Percentiles rank a stretch among this genome's conserved stretches.
Evolutionary conservation across 2,329 filamentous ascomycete species (phyloP).

Genomic region (Colletotrichum endophyticum): DNA sequence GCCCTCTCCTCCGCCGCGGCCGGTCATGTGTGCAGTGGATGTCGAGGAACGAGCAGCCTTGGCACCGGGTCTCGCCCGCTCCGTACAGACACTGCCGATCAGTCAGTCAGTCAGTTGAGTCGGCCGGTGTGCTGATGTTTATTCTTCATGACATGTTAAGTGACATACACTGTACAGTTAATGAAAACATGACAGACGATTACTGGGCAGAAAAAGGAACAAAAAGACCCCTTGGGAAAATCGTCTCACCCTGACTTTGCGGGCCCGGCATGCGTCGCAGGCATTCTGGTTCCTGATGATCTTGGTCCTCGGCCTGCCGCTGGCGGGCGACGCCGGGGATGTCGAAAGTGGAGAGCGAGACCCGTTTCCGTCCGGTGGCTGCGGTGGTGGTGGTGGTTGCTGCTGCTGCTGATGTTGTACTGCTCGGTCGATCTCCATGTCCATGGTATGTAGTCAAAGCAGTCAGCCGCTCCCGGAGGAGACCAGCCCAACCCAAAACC

Average conservation of each 20-base stretch:
- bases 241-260: slow-evolving; percentile 30
- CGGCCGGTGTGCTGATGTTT: background rate
- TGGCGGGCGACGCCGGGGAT: background rate
- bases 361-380: background rate
- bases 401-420: background rate
- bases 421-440: slow-evolving; percentile 11
- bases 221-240: background rate
- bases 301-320: background rate
- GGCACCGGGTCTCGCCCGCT: slow-evolving; percentile 16
- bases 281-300: slow-evolving; percentile 28
- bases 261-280: slow-evolving; percentile 31
- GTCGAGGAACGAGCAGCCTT: slow-evolving; percentile 27
- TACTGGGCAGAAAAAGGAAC: background rate
- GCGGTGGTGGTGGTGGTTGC: background rate
- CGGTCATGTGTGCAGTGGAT: slow-evolving; percentile 30
- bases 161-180: background rate
- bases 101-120: background rate
- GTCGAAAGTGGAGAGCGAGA: background rate
- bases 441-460: background rate
- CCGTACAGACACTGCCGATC: slow-evolving; percentile 22
- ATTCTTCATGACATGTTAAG: background rate
- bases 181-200: background rate
- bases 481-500: no score
- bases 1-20: slow-evolving; percentile 30
- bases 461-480: background rate